Percentiles rank a stretch among this genome's conserved stretches.
Conservation (phyloP, 768 basidiomycete species). For the Tylopilus rubrobrunneus region DNA sequence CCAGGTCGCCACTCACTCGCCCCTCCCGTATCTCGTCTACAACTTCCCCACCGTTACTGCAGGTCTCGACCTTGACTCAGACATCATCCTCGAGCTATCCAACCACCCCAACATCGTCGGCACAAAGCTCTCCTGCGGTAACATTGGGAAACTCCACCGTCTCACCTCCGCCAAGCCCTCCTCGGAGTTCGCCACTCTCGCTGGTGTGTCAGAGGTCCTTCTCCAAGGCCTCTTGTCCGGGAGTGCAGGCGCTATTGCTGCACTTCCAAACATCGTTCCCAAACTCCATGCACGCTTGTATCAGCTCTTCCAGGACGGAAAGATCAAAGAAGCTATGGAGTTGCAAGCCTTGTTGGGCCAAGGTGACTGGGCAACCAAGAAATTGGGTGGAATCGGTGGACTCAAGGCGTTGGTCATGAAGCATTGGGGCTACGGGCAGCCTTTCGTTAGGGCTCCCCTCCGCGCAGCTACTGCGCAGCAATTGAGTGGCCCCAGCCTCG, state of each 20-base stretch:
- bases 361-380: no score
- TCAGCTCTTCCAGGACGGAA: constrained; percentile 45
- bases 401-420: no score
- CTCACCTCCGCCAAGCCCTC: constrained; percentile 55
- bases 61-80: constrained; percentile 81
- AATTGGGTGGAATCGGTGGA: no score
- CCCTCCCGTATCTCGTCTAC: constrained; percentile 76
- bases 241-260: constrained; percentile 48
- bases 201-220: constrained; percentile 72
- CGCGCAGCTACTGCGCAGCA: no score
- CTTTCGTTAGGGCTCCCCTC: no score
- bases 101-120: constrained; percentile 80
- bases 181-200: constrained; percentile 62
- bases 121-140: constrained; percentile 64
- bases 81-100: constrained; percentile 63
- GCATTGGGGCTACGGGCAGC: no score
- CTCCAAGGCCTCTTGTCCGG: constrained; percentile 45
- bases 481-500: no score
- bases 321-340: no score
- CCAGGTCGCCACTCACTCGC: constrained; percentile 64
- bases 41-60: constrained; percentile 82
- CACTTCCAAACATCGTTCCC: constrained; percentile 57
- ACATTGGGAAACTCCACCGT: constrained; percentile 68
- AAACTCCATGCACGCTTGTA: constrained; percentile 53
- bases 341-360: no score